phyloP scores from a whole-genome alignment of 2,329 filamentous ascomycete genomes.

The Diaporthe batatas region DNA sequence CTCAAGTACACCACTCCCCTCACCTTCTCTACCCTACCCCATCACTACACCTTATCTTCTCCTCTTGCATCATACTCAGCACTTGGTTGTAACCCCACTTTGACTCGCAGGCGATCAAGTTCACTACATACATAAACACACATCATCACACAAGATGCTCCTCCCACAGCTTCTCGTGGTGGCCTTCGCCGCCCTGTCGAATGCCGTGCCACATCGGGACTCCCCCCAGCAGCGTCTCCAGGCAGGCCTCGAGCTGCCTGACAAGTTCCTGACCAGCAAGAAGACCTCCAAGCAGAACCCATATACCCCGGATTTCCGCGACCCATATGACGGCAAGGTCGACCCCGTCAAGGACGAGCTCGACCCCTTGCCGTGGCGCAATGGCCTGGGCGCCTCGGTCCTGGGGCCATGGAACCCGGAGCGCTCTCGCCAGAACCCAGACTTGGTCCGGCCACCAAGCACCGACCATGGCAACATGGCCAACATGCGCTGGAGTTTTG shows the following conservation, averaged over 20 bases:
- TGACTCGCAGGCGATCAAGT: conserved; percentile 28
- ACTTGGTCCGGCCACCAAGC: conserved; percentile 78
- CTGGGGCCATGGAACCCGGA: conserved; percentile 78
- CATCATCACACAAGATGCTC: conserved; percentile 29
- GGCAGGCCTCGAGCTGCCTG: conserved; percentile 61
- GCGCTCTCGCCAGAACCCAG: conserved; percentile 77
- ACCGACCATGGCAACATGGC: conserved; percentile 79
- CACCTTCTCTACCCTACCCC: not conserved
- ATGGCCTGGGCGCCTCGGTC: conserved; percentile 74
- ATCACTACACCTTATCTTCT: not conserved
- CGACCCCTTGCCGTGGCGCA: conserved; percentile 75
- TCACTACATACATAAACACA: not conserved
- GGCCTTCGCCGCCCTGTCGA: conserved; percentile 44
- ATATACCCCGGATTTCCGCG: conserved; percentile 70
- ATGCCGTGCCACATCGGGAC: conserved; percentile 55
- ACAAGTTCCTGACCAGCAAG: conserved; percentile 54
- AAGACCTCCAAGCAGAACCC: conserved; percentile 56
- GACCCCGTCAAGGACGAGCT: conserved; percentile 71
- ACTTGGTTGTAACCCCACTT: not conserved
- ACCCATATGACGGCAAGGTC: conserved; percentile 73
- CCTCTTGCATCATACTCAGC: too few species aligned
- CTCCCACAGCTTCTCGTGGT: conserved; percentile 42
- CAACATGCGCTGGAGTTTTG: conserved; percentile 81
- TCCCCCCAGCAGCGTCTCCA: conserved; percentile 68
- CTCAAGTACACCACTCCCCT: not conserved